Conservation (phyloP, 495 filamentous ascomycete genomes). For the Aspergillus kassunensis region DNA sequence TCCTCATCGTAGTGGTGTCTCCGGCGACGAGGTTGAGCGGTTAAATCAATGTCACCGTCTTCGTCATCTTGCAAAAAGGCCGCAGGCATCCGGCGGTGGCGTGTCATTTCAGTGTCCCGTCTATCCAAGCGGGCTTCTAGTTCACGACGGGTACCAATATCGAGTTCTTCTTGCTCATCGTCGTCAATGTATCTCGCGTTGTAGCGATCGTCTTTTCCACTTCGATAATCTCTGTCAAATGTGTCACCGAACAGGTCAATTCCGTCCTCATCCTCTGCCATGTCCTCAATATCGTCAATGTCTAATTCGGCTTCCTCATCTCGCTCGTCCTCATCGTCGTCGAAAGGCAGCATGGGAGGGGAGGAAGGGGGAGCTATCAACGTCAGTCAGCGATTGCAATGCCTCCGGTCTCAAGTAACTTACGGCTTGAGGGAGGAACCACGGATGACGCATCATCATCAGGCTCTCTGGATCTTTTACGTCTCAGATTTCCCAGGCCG, state of each 20-base stretch:
- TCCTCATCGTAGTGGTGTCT: constrained; percentile 92
- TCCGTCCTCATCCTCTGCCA: constrained; percentile 90
- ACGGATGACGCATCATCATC: constrained; percentile 73
- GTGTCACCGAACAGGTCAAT: constrained; percentile 92
- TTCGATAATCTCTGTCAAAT: constrained; percentile 80
- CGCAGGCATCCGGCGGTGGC: constrained; percentile 69
- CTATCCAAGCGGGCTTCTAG: constrained; percentile 80
- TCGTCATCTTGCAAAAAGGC: constrained; percentile 91
- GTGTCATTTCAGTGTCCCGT: constrained; percentile 75
- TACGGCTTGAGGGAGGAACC: constrained; percentile 68
- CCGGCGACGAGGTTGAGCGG: constrained; percentile 71
- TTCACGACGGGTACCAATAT: constrained; percentile 64
- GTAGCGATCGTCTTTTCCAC: constrained; percentile 60
- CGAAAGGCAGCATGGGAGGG: constrained; percentile 53
- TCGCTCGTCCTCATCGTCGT: constrained; percentile 70
- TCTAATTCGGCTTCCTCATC: constrained; percentile 75
- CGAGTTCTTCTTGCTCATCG: constrained; percentile 69
- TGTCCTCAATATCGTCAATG: constrained; percentile 91
- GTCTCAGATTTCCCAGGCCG: constrained; percentile 56
- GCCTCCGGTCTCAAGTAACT: constrained; percentile 34
- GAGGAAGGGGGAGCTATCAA: constrained; percentile 36
- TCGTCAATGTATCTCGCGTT: constrained; percentile 74
- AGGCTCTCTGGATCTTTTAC: constrained; percentile 78
- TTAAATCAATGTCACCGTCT: constrained; percentile 75
- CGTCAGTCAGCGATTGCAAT: constrained; percentile 17